phyloP scores from a whole-genome alignment of 257 asterid species.

The Solanum rostratum region DNA sequence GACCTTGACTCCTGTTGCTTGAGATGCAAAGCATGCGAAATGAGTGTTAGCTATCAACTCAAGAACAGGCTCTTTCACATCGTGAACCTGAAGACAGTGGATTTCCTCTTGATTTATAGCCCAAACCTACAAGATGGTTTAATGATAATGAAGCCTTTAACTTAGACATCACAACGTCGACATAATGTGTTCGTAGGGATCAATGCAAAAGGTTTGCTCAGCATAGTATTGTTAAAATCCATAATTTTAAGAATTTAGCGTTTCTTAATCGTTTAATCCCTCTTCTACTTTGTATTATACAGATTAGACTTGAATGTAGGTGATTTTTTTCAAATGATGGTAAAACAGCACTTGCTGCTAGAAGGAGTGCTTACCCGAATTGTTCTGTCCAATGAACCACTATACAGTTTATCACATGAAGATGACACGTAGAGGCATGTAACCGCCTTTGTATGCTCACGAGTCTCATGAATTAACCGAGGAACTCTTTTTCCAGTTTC shows the following conservation, averaged over 20 bases:
- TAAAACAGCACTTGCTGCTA: background rate
- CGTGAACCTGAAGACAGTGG: constrained; percentile 67
- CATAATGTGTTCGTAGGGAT: background rate
- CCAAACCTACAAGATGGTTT: constrained; percentile 40
- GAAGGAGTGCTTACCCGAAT: constrained; percentile 39
- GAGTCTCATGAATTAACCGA: constrained; percentile 54
- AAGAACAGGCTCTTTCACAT: constrained; percentile 57
- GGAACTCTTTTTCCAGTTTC: constrained; percentile 52
- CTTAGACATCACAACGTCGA: background rate
- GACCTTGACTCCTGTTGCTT: constrained; percentile 70
- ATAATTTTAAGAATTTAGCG: background rate
- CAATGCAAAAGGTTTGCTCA: background rate
- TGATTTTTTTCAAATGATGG: background rate
- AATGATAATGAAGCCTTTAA: background rate
- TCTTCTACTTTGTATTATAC: background rate
- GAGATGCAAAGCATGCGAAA: constrained; percentile 55
- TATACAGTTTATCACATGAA: constrained; percentile 46
- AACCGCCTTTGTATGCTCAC: constrained; percentile 65
- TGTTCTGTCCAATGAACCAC: constrained; percentile 80
- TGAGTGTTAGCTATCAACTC: constrained; percentile 43
- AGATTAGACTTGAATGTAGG: background rate
- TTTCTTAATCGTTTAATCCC: background rate
- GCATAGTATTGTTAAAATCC: background rate
- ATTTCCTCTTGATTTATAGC: constrained; percentile 67
- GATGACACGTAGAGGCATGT: constrained; percentile 54